Conservation (phyloP, 345 rosid genomes). For the Alliaria petiolata region DNA sequence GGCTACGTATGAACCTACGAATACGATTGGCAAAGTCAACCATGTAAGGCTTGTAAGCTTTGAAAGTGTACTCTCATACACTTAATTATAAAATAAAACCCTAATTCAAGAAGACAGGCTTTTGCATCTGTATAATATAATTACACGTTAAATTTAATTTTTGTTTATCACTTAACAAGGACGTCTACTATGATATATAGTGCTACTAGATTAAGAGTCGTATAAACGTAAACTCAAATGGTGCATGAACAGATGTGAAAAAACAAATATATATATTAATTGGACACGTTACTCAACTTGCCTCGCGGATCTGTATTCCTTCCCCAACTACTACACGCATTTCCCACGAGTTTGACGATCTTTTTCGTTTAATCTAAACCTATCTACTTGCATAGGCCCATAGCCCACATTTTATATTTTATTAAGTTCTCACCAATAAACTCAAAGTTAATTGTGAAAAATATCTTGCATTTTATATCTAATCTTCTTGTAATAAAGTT, state of each 20-base stretch:
- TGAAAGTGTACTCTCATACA: too few species aligned
- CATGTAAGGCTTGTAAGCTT: conserved; percentile 1
- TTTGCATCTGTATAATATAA: neutral
- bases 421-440: neutral
- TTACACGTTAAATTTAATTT: too few species aligned
- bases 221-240: too few species aligned
- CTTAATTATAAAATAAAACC: neutral
- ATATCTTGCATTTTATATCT: neutral
- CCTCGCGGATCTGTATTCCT: conserved; percentile 16
- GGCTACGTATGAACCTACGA: conserved; percentile 14
- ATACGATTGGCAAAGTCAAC: conserved; percentile 18
- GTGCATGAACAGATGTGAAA: neutral
- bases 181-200: too few species aligned
- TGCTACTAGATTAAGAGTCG: too few species aligned
- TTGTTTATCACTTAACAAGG: too few species aligned
- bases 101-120: neutral
- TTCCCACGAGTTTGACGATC: conserved; percentile 31
- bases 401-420: conserved; percentile 6
- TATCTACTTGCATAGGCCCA: neutral
- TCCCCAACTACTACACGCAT: conserved; percentile 30
- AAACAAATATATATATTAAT: neutral
- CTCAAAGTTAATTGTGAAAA: neutral
- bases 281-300: conserved; percentile 24
- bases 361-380: conserved; percentile 10
- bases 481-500: neutral